Conservation (phyloP, 129 eudicot genomes). For the Gnaphalium uliginosum region DNA sequence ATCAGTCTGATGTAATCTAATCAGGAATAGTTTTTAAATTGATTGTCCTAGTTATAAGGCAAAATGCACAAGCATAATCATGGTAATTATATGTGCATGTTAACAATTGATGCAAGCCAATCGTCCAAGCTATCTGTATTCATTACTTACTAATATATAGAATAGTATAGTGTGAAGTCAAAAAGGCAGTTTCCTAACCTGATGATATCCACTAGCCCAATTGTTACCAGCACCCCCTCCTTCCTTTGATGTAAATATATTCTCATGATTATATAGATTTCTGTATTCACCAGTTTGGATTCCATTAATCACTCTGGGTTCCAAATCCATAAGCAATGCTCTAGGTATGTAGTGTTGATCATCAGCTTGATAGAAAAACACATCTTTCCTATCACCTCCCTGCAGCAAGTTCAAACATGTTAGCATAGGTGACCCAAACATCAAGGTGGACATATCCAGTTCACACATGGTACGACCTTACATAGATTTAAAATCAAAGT, state of each 20-base stretch:
- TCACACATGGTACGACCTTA: not conserved
- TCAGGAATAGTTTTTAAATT: not conserved
- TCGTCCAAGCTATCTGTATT: not conserved
- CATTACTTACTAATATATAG: not conserved
- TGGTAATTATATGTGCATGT: not conserved
- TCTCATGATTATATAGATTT: constrained; percentile 92
- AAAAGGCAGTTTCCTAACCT: constrained; percentile 44
- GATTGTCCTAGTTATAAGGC: not conserved
- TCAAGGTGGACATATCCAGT: not conserved
- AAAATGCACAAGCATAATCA: not conserved
- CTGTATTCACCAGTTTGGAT: constrained; percentile 97
- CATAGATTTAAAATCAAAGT: not conserved
- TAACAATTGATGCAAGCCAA: too few relatives aligned
- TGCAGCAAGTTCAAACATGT: constrained; percentile 32
- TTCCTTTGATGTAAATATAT: constrained; percentile 76
- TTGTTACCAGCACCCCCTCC: constrained; percentile 99
- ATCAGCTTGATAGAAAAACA: constrained; percentile 99
- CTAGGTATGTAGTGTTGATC: constrained; percentile 98
- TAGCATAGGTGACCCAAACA: not conserved
- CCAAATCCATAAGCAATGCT: constrained; percentile 96
- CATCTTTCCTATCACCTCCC: constrained; percentile 99
- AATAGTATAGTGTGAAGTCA: not conserved
- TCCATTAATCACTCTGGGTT: constrained; percentile 97
- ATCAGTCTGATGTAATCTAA: not conserved
- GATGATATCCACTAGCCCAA: constrained; percentile 99